phyloP scores from a whole-genome alignment of 371 early-diverging fungal genomes.

The Zychaea mexicana region DNA sequence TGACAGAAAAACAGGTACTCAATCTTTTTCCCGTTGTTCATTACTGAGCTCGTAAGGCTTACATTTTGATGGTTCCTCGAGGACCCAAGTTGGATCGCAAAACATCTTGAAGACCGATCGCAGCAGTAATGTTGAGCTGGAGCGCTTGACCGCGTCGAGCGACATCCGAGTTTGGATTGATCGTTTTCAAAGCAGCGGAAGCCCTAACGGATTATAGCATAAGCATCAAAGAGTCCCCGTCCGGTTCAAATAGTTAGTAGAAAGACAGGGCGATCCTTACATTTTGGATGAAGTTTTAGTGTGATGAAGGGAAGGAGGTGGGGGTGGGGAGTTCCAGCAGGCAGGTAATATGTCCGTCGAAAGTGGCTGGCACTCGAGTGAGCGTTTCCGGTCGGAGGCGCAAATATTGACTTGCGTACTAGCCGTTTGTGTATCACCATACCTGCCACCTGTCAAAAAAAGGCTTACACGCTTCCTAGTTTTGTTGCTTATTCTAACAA shows the following conservation, averaged over 20 bases:
- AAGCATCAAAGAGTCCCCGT: neutral
- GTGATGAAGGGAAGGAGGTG: too few species aligned
- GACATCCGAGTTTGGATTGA: slow-evolving; percentile 98
- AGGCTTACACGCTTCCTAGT: too few species aligned
- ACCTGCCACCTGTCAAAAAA: too few species aligned
- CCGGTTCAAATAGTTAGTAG: neutral
- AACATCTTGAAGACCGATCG: slow-evolving; percentile 94
- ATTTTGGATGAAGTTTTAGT: neutral
- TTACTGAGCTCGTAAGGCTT: slow-evolving; percentile 13
- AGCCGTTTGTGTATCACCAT: too few species aligned
- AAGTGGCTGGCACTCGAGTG: too few species aligned
- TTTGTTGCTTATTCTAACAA: too few species aligned
- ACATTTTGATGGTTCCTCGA: slow-evolving; percentile 99
- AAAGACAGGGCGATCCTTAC: neutral
- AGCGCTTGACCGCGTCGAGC: slow-evolving; percentile 99
- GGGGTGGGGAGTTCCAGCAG: too few species aligned
- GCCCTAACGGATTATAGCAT: slow-evolving; percentile 13
- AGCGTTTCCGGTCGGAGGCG: too few species aligned
- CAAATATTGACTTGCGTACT: too few species aligned
- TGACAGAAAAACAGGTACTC: too few species aligned
- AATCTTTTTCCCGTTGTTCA: neutral
- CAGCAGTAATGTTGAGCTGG: slow-evolving; percentile 96
- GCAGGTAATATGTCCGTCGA: too few species aligned
- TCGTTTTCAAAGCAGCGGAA: slow-evolving; percentile 84
- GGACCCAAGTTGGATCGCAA: slow-evolving; percentile 98